Evolutionary conservation across 169 alveolate species (phyloP).

Genomic region (Theileria orientalis): DNA sequence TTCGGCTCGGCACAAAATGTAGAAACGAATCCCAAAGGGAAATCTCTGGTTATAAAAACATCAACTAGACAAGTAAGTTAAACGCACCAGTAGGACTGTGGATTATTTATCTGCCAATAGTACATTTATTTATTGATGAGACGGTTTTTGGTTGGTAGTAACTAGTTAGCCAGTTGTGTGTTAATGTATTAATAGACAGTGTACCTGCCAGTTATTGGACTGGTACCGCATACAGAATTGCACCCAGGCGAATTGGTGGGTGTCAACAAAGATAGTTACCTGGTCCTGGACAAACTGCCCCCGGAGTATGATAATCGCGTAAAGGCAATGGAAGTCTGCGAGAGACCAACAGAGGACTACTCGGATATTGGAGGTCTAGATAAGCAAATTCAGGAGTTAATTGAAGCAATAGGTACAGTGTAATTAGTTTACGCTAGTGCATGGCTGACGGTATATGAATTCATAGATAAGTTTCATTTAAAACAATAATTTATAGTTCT

Average conservation of each 20-base stretch:
- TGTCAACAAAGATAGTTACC: conserved; percentile 97
- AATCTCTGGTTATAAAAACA: conserved; percentile 87
- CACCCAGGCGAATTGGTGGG: conserved; percentile 97
- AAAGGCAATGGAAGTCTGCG: conserved; percentile 99
- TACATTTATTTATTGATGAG: background rate
- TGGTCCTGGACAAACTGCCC: conserved; percentile 98
- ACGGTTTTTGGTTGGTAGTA: too few relatives aligned
- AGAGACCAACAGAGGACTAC: conserved; percentile 98
- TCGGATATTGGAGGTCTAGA: conserved; percentile 98
- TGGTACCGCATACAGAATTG: conserved; percentile 88
- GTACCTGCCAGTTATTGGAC: conserved; percentile 98
- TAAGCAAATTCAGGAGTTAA: conserved; percentile 97
- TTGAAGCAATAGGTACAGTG: conserved; percentile 91
- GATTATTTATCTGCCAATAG: background rate
- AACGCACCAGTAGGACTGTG: background rate
- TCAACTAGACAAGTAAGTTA: conserved; percentile 86
- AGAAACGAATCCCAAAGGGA: conserved; percentile 75
- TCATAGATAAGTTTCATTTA: background rate
- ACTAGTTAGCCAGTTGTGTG: too few relatives aligned
- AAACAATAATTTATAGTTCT: conserved; percentile 79
- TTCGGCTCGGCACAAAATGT: conserved; percentile 54
- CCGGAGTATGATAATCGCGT: conserved; percentile 99
- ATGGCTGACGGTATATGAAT: background rate
- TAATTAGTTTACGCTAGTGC: background rate
- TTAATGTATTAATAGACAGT: conserved; percentile 84